phyloP scores from a whole-genome alignment of 2,329 filamentous ascomycete genomes.

The Botrytis fabae region DNA sequence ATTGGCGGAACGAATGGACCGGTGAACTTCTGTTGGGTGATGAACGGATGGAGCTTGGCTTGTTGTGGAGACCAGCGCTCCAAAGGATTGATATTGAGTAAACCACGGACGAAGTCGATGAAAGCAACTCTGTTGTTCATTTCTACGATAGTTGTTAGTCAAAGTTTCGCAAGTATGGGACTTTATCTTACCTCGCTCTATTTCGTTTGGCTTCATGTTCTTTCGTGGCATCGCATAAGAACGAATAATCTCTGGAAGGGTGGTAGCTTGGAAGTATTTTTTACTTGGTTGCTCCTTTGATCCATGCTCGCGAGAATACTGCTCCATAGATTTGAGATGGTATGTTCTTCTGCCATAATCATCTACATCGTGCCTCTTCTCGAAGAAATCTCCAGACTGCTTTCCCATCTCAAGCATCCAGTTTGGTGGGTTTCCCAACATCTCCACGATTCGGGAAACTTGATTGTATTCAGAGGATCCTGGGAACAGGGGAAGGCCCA shows the following conservation, averaged over 20 bases:
- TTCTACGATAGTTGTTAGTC: constrained; percentile 57
- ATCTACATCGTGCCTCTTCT: constrained; percentile 77
- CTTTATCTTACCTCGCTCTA: constrained; percentile 77
- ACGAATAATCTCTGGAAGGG: constrained; percentile 94
- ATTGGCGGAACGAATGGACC: constrained; percentile 95
- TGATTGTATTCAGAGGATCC: constrained; percentile 99
- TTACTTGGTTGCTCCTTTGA: constrained; percentile 99
- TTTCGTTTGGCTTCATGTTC: constrained; percentile 97
- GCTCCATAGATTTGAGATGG: constrained; percentile 94
- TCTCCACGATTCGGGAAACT: constrained; percentile 94
- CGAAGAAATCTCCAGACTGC: constrained; percentile 95
- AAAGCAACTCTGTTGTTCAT: constrained; percentile 98
- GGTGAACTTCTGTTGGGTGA: constrained; percentile 96
- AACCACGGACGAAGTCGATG: constrained; percentile 93
- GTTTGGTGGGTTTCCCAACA: constrained; percentile 92
- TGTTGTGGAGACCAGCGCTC: constrained; percentile 98
- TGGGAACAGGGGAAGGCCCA: constrained; percentile 90
- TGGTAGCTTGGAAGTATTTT: constrained; percentile 96
- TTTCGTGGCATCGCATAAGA: constrained; percentile 98
- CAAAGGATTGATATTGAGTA: constrained; percentile 91
- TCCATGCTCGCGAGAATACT: constrained; percentile 92
- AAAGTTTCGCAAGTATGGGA: constrained; percentile 25
- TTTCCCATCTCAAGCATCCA: constrained; percentile 99
- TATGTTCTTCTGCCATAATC: constrained; percentile 92
- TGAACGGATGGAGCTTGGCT: constrained; percentile 95